phyloP scores from a whole-genome alignment of 345 rosid genomes.

The Eucalyptus brandiana region DNA sequence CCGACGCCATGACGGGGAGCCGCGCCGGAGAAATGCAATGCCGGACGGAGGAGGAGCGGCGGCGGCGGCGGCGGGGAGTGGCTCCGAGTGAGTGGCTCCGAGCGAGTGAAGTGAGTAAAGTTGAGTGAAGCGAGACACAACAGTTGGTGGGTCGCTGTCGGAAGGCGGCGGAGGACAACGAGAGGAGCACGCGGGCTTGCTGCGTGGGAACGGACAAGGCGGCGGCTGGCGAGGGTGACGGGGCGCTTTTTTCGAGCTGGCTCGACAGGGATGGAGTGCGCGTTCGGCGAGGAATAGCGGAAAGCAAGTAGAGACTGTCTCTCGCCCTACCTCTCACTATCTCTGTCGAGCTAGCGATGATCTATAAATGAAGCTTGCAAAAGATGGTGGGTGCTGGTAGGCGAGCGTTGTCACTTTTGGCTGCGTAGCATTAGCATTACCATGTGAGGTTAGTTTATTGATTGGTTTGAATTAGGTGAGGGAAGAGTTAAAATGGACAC shows the following conservation, averaged over 20 bases:
- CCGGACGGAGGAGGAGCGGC: neutral
- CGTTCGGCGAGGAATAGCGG: neutral
- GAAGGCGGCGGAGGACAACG: neutral
- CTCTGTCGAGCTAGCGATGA: neutral
- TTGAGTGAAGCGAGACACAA: no score
- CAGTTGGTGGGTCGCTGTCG: neutral
- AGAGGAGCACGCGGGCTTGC: neutral
- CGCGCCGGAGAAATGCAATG: neutral
- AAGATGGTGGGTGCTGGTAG: neutral
- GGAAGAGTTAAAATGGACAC: neutral
- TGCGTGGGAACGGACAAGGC: neutral
- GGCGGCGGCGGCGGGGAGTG: neutral
- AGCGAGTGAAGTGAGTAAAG: neutral
- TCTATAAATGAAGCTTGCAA: neutral
- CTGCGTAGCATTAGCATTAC: no score
- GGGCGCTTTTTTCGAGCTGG: neutral
- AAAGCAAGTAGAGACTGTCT: no score
- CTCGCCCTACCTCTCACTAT: neutral
- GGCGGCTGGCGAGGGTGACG: neutral
- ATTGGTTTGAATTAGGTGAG: neutral
- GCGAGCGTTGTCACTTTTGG: neutral
- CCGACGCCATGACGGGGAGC: neutral
- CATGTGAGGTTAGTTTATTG: no score
- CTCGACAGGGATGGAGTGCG: neutral
- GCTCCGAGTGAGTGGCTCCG: neutral